These are phyloP conservation scores for Ceratobasidium sp. DNA, from an alignment of 1,284 basidiomycete species.

Conservation along the genomic window DNA sequence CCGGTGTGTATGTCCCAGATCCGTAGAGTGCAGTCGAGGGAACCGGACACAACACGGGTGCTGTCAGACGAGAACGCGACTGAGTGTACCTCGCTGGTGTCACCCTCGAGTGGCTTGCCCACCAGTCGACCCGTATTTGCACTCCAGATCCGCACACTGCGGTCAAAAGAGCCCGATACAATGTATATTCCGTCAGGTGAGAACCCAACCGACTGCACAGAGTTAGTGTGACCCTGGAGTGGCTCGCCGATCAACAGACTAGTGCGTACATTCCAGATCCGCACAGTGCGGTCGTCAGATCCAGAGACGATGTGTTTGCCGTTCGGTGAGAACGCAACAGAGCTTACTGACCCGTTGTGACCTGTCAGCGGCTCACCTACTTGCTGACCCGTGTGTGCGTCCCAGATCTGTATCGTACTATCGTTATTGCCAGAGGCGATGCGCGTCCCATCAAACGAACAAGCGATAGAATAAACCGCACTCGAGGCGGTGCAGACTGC, in stretches of 20 bases:
- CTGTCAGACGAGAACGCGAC: too few relatives aligned
- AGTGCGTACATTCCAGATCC: background rate
- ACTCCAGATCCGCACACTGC: background rate
- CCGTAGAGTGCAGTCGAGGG: too few relatives aligned
- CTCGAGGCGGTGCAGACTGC: too few relatives aligned
- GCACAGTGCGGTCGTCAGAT: background rate
- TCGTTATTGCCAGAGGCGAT: background rate
- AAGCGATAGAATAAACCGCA: too few relatives aligned
- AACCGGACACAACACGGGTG: too few relatives aligned
- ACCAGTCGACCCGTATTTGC: too few relatives aligned
- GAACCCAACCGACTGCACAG: background rate
- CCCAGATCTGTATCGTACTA: background rate
- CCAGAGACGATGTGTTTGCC: conserved; percentile 1
- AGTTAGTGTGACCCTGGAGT: background rate
- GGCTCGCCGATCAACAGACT: too few relatives aligned
- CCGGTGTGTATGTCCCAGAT: too few relatives aligned
- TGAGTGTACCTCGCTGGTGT: too few relatives aligned
- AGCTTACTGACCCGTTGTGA: background rate
- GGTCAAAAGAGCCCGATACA: background rate
- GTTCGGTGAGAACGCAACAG: background rate
- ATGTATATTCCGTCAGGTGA: background rate
- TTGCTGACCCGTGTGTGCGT: too few relatives aligned
- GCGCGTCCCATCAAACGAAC: background rate
- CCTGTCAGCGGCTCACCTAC: background rate
- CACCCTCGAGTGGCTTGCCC: too few relatives aligned